These are phyloP conservation scores for Myxozyma melibiosi DNA, from an alignment of 805 yeast species.

Conservation along the genomic window DNA sequence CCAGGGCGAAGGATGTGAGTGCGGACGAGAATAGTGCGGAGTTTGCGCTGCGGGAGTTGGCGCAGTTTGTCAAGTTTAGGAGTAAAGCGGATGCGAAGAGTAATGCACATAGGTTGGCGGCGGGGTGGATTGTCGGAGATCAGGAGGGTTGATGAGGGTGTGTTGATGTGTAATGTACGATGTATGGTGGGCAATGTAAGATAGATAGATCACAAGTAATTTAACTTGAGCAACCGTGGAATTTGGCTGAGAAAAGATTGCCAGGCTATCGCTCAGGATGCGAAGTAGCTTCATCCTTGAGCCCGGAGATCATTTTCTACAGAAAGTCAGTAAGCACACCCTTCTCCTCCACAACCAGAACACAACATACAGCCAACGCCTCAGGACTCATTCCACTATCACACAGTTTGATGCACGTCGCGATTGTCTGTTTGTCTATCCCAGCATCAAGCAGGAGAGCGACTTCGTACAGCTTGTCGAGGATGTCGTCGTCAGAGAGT, in stretches of 20 bases:
- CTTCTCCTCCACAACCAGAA: no score
- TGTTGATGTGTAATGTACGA: not conserved
- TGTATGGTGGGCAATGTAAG: not conserved
- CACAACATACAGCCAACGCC: conserved; percentile 36
- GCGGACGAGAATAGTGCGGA: not conserved
- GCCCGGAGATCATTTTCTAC: conserved; percentile 10
- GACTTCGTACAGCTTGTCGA: conserved; percentile 35
- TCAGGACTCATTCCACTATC: conserved; percentile 43
- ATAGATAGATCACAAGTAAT: not conserved
- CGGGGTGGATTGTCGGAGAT: conserved; percentile 3
- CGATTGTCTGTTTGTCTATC: conserved; percentile 36
- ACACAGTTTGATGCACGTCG: conserved; percentile 35
- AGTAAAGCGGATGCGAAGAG: not conserved
- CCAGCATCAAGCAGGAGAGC: conserved; percentile 41
- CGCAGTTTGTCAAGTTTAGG: conserved; percentile 8
- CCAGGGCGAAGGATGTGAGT: not conserved
- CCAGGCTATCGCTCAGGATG: not conserved
- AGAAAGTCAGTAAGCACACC: not conserved
- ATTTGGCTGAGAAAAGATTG: not conserved
- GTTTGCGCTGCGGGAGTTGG: not conserved
- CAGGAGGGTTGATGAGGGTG: not conserved
- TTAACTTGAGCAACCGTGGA: no score
- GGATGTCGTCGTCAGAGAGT: not conserved
- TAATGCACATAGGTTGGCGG: conserved; percentile 10
- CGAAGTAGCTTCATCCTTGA: conserved; percentile 10